Evolutionary conservation across 106 monocot species (phyloP).

Genomic region (Allium fistulosum): DNA sequence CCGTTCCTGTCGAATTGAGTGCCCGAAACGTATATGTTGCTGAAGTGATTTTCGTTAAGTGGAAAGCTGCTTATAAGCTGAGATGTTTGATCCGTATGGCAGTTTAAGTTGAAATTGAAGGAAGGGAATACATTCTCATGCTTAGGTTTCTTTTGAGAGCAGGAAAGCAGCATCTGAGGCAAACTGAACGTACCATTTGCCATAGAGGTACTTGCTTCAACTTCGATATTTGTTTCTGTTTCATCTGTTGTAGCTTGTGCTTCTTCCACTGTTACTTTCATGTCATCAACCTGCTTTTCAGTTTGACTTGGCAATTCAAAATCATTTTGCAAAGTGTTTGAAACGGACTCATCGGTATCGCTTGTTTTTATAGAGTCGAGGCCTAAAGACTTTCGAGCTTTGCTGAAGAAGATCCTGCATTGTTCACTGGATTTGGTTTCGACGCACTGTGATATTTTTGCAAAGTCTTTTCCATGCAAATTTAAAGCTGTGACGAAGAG

Average conservation of each 20-base stretch:
- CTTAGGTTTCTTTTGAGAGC: slow-evolving; percentile 10
- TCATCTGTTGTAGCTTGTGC: not conserved
- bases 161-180: slow-evolving; percentile 7
- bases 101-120: not conserved
- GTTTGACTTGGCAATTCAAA: slow-evolving; percentile 65
- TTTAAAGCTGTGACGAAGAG: slow-evolving; percentile 54
- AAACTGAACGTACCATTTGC: not conserved
- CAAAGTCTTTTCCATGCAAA: slow-evolving; percentile 70
- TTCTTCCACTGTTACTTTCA: slow-evolving; percentile 21
- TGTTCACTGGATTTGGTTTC: slow-evolving; percentile 69
- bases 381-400: slow-evolving; percentile 77
- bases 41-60: not conserved
- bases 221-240: not conserved
- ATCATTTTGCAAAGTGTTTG: slow-evolving; percentile 42
- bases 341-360: slow-evolving; percentile 60
- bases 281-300: slow-evolving; percentile 44
- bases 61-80: not conserved
- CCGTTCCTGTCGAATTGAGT: not conserved
- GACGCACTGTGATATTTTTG: slow-evolving; percentile 44
- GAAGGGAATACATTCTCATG: slow-evolving; percentile 10
- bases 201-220: not conserved
- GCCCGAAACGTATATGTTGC: not conserved
- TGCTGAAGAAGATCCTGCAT: slow-evolving; percentile 89
- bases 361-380: slow-evolving; percentile 52
- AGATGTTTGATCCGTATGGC: not conserved